Conservation (phyloP, 2,329 filamentous ascomycete species). For the Ophiostoma sp. region DNA sequence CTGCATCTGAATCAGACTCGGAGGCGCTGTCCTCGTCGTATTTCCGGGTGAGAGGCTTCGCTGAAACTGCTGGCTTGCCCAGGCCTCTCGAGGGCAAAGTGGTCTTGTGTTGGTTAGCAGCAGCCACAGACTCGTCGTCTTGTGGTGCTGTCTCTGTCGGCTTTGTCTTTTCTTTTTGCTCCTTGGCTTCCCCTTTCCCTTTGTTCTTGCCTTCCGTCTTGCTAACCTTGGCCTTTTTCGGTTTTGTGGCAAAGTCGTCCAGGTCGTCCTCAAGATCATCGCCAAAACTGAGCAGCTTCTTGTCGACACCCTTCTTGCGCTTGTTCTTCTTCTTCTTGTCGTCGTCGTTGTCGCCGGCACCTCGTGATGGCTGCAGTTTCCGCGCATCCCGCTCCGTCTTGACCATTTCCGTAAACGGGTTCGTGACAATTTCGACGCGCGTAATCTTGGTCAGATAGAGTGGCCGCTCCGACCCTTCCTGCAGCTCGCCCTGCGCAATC, state of each 20-base stretch:
- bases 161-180: not conserved
- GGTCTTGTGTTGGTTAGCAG: constrained; percentile 9
- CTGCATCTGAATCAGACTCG: constrained; percentile 27
- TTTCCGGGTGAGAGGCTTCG: not conserved
- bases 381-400: constrained; percentile 56
- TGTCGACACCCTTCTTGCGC: constrained; percentile 55
- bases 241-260: constrained; percentile 32
- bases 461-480: constrained; percentile 73
- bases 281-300: constrained; percentile 73
- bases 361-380: constrained; percentile 34
- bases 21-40: constrained; percentile 31
- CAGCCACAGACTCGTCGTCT: not conserved
- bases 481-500: constrained; percentile 82
- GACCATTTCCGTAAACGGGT: constrained; percentile 77
- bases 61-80: not conserved
- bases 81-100: constrained; percentile 16
- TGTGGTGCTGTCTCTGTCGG: constrained; percentile 15
- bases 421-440: constrained; percentile 68
- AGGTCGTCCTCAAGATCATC: constrained; percentile 57
- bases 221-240: constrained; percentile 30
- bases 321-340: constrained; percentile 54
- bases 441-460: constrained; percentile 79
- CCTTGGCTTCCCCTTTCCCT: constrained; percentile 23
- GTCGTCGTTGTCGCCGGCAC: constrained; percentile 29
- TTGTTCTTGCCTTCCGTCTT: constrained; percentile 31